Base-by-base conservation (phyloP, 805 yeast species). In the Torulaspora indica region DNA sequence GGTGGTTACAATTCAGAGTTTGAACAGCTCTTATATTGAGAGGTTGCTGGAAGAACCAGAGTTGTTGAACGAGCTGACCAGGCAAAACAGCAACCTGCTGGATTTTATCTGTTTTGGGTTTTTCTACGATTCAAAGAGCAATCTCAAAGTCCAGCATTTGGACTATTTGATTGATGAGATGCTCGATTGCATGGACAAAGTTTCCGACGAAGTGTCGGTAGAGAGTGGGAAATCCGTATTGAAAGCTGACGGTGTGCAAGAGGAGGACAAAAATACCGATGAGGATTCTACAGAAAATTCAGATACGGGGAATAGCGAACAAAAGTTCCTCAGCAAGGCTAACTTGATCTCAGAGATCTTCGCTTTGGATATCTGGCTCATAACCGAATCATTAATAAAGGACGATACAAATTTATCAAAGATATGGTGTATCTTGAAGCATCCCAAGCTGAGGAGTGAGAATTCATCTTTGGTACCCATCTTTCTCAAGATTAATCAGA, bases 401-500 rank as follows among this genome's bases (percentile, higher is more conserved):
- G 79, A 81, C 43, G 71, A 78, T 3, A 66, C 68, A 5, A 74
- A 85, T 39, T 66, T 93, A 54, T 74, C 77, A 40, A 78, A 77
- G 55, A 68, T 93, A 35, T 93, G 98, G 98, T 66, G 78, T 8
- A 73, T 90, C 27, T 72, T 93, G 38, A 85, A 84, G 48, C 72
- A 75, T 46, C 75, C 75, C 8, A 52, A 59, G 20, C 52, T 68
- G 33, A 73, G 75, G n/a, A 81, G 83, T 20, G 75, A 81, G 48
- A 78, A 85, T 32, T 83, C 89, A 29, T 80, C 83, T 46, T 73
- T 85, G 43, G 82, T 95, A 15, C 80, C 91, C 2, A 81, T 82
- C 59, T 89, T 91, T 63, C 81, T 90, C 71, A 89, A 87, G 60
- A 85, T 91, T 48, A 85, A 85, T 56, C 96, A 90, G 55, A 93